Evolutionary conservation across 768 basidiomycete genomes (phyloP).

Genomic region (Pulveroboletus sp.): DNA sequence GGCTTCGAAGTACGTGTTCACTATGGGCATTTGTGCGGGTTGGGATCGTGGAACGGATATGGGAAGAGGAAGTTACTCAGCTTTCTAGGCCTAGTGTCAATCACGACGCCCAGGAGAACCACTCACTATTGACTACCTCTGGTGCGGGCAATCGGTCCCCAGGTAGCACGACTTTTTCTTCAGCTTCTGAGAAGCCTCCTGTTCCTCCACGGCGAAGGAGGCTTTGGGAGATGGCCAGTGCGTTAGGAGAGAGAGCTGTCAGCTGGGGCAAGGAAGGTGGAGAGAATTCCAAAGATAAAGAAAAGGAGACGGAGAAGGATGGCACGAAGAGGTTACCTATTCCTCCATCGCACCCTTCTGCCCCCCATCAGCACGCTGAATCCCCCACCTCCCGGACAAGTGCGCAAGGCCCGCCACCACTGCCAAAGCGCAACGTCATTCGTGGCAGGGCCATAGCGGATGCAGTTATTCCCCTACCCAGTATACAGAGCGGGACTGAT

Average conservation of each 20-base stretch:
- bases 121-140: not conserved
- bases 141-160: slow-evolving; percentile 1
- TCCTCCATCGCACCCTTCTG: slow-evolving; percentile 26
- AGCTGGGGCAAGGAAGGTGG: slow-evolving; percentile 47
- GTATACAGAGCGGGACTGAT: not conserved
- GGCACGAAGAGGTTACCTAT: slow-evolving; percentile 13
- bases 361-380: slow-evolving; percentile 18
- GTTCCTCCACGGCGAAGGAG: slow-evolving; percentile 59
- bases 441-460: slow-evolving; percentile 23
- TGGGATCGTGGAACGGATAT: slow-evolving; percentile 77
- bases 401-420: slow-evolving; percentile 37
- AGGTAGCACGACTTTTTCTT: not conserved
- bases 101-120: not conserved
- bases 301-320: slow-evolving; percentile 32
- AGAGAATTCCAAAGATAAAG: slow-evolving; percentile 26
- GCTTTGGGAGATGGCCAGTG: slow-evolving; percentile 65
- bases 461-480: not conserved
- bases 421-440: slow-evolving; percentile 46
- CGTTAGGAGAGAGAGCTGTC: slow-evolving; percentile 52
- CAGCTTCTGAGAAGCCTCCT: slow-evolving; percentile 45
- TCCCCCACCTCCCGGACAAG: slow-evolving; percentile 8
- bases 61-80: slow-evolving; percentile 70
- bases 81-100: slow-evolving; percentile 24
- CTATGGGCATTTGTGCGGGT: slow-evolving; percentile 86
- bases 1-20: slow-evolving; percentile 82